Base-by-base conservation (phyloP, 352 stramenopile genomes). In the Blastocystis sp. region DNA sequence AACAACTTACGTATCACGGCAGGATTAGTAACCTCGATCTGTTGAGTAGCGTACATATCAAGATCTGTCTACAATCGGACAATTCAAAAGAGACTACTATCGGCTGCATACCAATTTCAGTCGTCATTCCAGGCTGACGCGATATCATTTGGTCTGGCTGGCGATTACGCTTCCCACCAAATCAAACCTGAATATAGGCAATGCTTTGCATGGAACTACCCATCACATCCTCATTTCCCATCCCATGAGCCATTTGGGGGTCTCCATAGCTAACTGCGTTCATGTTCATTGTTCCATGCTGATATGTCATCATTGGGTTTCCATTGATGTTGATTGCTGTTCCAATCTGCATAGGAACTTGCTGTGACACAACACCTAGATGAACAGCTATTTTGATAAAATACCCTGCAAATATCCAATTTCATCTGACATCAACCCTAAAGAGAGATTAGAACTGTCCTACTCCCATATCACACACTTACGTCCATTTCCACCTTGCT, bases 101-200 rank as follows among this genome's bases (percentile, higher is more conserved):
- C 0, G 51, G 32, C 29, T 46, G 29, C 12, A 74, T 74, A 3
- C 29, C 32, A 24, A 74, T 74, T 12, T 74, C 63, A n/a, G 27
- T 39, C 5, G 49, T 32, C 43, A 83, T 63, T 5, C 51, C 71
- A 12, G 51, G 29, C 54, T 83, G 71, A 12, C 58, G 71, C 21
- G 11, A 24, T 16, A 83, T 59, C 71, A 83, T 83, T 32, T 52
- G 16, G 32, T 83, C 71, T 27, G 71, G 71, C 71, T 83, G 66
- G n/a, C 35, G 6, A 46, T 83, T 29, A 83, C 24, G 4, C 1
- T 16, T 12, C 49, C 7, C 1, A 27, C 11, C n/a, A 21, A 67
- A 32, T 32, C 7, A 19, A 52, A 66, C 71, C 37, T 32, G 54
- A 27, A 83, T 59, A 29, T 67, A 83, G 9, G 71, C 71, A 42